phyloP scores from a whole-genome alignment of 2,329 filamentous ascomycete species.

The Sporothrix schenckii region DNA sequence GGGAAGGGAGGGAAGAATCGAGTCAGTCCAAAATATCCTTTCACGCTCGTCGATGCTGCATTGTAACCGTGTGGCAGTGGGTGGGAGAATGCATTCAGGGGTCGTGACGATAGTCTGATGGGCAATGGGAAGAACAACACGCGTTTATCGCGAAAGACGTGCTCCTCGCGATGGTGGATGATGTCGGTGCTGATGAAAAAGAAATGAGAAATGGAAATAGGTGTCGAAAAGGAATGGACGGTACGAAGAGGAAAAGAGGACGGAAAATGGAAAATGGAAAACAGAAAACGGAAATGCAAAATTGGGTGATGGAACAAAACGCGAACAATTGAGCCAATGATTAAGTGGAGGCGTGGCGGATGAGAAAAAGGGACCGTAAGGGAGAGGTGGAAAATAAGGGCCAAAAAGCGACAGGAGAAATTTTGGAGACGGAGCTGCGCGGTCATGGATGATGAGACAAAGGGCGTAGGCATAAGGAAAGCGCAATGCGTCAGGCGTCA shows the following conservation, averaged over 20 bases:
- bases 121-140: conserved; percentile 26
- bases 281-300: conserved; percentile 21
- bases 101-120: conserved; percentile 33
- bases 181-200: conserved; percentile 30
- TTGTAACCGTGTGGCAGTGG: conserved; percentile 22
- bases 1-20: conserved; percentile 29
- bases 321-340: conserved; percentile 33
- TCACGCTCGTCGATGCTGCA: conserved; percentile 23
- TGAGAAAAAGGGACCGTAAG: conserved; percentile 35
- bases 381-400: conserved; percentile 29
- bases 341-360: conserved; percentile 34
- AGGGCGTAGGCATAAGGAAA: conserved; percentile 8
- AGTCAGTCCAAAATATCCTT: conserved; percentile 29
- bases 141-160: conserved; percentile 16
- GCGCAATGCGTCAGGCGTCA: conserved; percentile 13
- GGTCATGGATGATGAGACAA: conserved; percentile 33
- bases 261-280: conserved; percentile 28
- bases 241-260: conserved; percentile 28
- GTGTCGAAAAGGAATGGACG: conserved; percentile 33
- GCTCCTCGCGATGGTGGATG: conserved; percentile 26
- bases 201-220: conserved; percentile 24
- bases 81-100: conserved; percentile 17
- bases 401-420: conserved; percentile 27
- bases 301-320: conserved; percentile 33
- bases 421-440: conserved; percentile 20